phyloP scores from a whole-genome alignment of 768 basidiomycete species.

The Erythrobasidium yunnanense region DNA sequence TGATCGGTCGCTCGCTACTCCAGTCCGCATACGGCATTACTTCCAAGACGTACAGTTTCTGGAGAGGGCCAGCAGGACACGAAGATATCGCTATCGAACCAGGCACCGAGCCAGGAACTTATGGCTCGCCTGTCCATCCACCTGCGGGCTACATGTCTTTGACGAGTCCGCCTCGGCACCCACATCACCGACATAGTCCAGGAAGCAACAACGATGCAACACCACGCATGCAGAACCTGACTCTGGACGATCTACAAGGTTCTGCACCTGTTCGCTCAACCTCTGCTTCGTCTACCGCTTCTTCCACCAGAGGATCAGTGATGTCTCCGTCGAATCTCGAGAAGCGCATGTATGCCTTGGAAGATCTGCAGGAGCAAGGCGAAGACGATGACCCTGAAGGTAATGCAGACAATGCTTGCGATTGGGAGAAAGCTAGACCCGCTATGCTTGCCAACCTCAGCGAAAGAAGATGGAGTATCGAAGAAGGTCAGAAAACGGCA shows the following conservation, averaged over 20 bases:
- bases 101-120: conserved; percentile 12
- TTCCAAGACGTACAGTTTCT: conserved; percentile 28
- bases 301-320: no score
- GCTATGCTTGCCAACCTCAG: background rate
- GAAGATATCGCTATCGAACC: conserved; percentile 19
- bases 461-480: background rate
- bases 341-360: background rate
- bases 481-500: no score
- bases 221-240: conserved; percentile 10
- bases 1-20: background rate
- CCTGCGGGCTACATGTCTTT: background rate
- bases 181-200: no score
- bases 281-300: no score
- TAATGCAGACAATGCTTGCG: background rate
- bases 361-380: background rate
- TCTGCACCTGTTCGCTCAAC: no score
- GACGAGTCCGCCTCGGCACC: no score
- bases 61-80: conserved; percentile 20
- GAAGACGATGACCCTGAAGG: background rate
- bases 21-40: conserved; percentile 25
- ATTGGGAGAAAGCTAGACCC: background rate
- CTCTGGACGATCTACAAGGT: conserved; percentile 10
- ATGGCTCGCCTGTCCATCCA: conserved; percentile 19
- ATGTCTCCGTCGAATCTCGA: background rate
- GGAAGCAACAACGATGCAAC: no score